Conservation (phyloP, 2,329 filamentous ascomycete genomes). For the Verticillium nonalfalfae region DNA sequence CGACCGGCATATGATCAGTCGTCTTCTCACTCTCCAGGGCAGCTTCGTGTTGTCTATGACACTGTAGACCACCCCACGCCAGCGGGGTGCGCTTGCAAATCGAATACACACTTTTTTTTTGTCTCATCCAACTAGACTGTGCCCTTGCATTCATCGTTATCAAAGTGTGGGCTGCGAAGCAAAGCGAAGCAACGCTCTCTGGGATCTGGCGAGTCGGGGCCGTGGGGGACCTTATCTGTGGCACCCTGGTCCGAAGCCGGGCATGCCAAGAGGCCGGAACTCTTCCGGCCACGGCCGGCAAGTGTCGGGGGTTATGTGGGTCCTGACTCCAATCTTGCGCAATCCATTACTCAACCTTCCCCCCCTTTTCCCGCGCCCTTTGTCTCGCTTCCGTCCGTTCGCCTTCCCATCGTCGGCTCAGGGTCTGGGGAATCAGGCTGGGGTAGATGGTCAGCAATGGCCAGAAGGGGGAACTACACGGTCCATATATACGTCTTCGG, state of each 20-base stretch:
- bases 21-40: not conserved
- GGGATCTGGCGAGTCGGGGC: not conserved
- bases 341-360: conserved; percentile 8
- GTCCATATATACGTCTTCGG: not conserved
- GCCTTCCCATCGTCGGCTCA: not conserved
- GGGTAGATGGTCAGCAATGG: not conserved
- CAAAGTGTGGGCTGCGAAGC: not conserved
- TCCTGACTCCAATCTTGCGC: not conserved
- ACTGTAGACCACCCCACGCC: not conserved
- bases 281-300: conserved; percentile 11
- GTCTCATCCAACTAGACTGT: not conserved
- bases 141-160: not conserved
- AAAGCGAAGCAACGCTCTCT: not conserved
- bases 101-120: not conserved
- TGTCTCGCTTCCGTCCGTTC: not conserved
- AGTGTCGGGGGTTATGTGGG: conserved; percentile 9
- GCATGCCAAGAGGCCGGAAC: conserved; percentile 9
- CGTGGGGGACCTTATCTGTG: not conserved
- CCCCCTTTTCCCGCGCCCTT: not conserved
- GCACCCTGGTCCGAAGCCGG: not conserved
- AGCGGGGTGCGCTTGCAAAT: not conserved
- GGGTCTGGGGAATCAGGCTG: not conserved
- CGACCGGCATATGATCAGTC: not conserved
- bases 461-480: not conserved
- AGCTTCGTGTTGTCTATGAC: not conserved